Base-by-base conservation (phyloP, 805 yeast species). In the Aciculoconidium aculeatum region DNA sequence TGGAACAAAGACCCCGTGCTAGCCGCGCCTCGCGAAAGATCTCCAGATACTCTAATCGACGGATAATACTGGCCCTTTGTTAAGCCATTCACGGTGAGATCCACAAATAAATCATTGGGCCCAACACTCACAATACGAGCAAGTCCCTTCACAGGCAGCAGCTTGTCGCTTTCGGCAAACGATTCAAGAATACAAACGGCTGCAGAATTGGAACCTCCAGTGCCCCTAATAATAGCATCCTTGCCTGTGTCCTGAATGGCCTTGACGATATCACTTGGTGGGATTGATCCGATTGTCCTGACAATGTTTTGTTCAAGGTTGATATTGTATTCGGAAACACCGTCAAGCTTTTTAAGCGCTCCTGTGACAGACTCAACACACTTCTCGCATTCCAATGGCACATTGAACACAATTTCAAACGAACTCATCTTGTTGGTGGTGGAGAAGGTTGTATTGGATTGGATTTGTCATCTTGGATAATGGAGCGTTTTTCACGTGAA, bases 211-310 rank as follows among this genome's bases (percentile, higher is more conserved):
- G 94, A 80, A 34, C 65, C 69, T 3, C 96, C 96, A 0, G 95
- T 76, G 5, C 97, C 97, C 36, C 97, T 67, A 14, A 90, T 80
- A 40, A 90, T 84, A 3, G 95, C 95, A 48, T 90, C 96, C 40
- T 77, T 73, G 1, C 96, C 96, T 3, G 79, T 76, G 2, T 48
- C 48, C 51, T 81, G 88, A 33, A 90, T 72, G 0, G 82, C 72
- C 29, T 60, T 59, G 21, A 87, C 77, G 21, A 88, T 72, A 9
- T 53, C 56, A 2, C 94, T 82, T 1, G 97, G 97, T 4, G 96
- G 77, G 3, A 72, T 65, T 1, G 70, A 51, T 3, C 95, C 94
- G 14, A 60, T 58, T 3, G 88, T 80, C 2, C 75, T 64, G 20
- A 87, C 87, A 17, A 75, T 58, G 45, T 85, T 75, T 7, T 68